Percentiles rank a stretch among this genome's conserved stretches.
phyloP scores from a whole-genome alignment of 1,284 basidiomycete genomes.

The Trametes pubescens region DNA sequence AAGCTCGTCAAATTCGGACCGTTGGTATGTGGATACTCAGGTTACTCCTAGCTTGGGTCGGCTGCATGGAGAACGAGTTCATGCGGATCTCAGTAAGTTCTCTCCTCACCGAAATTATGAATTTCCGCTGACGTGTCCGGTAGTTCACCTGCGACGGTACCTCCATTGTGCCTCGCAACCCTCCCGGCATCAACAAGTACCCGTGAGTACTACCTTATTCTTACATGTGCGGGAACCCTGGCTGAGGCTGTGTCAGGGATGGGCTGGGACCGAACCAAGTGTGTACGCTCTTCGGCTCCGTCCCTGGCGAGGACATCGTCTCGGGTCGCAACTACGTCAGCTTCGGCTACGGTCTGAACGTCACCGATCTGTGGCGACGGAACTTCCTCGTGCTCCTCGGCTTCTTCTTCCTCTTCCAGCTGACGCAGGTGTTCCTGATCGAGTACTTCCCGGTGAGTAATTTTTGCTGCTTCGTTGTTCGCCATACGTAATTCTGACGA shows the following conservation, averaged over 20 bases:
- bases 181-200: slow-evolving; percentile 66
- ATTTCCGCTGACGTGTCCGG: neutral
- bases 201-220: slow-evolving; percentile 55
- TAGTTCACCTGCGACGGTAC: slow-evolving; percentile 73
- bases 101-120: neutral
- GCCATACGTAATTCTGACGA: slow-evolving; percentile 36
- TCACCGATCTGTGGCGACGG: slow-evolving; percentile 66
- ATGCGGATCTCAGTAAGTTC: slow-evolving; percentile 65
- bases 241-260: slow-evolving; percentile 40
- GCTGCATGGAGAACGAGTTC: slow-evolving; percentile 87
- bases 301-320: slow-evolving; percentile 56
- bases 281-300: slow-evolving; percentile 71
- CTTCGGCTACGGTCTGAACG: slow-evolving; percentile 59
- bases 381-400: slow-evolving; percentile 64
- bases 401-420: slow-evolving; percentile 75
- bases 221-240: slow-evolving; percentile 29
- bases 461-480: neutral
- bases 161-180: slow-evolving; percentile 78
- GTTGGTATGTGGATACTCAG: neutral
- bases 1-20: slow-evolving; percentile 21
- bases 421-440: slow-evolving; percentile 65
- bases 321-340: slow-evolving; percentile 66
- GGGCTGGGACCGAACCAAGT: slow-evolving; percentile 69
- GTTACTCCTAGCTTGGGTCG: slow-evolving; percentile 65
- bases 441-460: slow-evolving; percentile 68